phyloP scores from a whole-genome alignment of 352 stramenopile species.

The Pythium grandisporangium region DNA sequence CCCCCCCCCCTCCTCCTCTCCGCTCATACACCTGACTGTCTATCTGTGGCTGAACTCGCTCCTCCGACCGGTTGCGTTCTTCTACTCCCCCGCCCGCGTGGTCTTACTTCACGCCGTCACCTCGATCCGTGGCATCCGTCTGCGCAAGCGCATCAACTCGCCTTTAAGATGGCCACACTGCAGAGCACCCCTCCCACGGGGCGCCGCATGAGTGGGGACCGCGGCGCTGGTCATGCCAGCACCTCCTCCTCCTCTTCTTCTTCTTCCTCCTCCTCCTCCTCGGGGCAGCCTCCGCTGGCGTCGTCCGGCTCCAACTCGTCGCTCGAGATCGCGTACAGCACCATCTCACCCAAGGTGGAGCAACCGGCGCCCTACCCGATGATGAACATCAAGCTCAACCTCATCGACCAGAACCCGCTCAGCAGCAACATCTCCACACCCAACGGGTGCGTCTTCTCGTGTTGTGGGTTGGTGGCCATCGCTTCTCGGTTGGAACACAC shows the following conservation, averaged over 20 bases:
- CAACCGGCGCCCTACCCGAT: slow-evolving; percentile 39
- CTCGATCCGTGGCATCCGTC: not conserved
- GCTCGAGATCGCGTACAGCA: slow-evolving; percentile 75
- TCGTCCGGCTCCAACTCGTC: slow-evolving; percentile 10
- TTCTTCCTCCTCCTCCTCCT: too few species aligned
- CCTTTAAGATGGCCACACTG: slow-evolving; percentile 4
- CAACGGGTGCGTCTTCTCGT: slow-evolving; percentile 15
- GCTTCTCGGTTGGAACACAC: not conserved
- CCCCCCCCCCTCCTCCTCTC: not conserved
- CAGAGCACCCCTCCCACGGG: slow-evolving; percentile 6
- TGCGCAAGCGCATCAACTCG: not conserved
- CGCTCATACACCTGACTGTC: not conserved
- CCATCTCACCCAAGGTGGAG: slow-evolving; percentile 70
- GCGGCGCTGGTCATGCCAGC: too few species aligned
- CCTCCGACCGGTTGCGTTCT: too few species aligned
- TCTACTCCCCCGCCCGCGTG: not conserved
- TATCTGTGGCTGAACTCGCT: too few species aligned
- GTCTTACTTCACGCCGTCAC: not conserved
- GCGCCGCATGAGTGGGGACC: not conserved
- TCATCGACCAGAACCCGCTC: slow-evolving; percentile 68
- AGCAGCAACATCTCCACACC: slow-evolving; percentile 26
- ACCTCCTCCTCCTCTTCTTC: too few species aligned
- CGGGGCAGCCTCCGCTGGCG: too few species aligned
- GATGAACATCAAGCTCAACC: slow-evolving; percentile 84
- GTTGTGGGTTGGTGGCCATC: not conserved